Evolutionary conservation across 805 yeast species (phyloP), one percentile per base, ranked within the genome.

Genomic region (Candida loeiensis): DNA sequence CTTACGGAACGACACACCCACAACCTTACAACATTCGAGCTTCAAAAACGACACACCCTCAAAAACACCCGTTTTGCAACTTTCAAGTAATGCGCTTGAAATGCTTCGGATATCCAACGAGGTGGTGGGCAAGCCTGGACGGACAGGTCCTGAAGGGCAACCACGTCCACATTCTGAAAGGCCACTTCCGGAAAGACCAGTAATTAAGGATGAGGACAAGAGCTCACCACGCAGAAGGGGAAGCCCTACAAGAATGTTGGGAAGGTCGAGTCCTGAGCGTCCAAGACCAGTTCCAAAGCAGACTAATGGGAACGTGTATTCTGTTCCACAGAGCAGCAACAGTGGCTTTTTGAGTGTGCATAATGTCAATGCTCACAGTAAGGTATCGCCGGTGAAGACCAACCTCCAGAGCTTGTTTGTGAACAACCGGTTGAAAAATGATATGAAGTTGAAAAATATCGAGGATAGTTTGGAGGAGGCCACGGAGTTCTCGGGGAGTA

Each of bases 381-480:
- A 27, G 14, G 11, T 9, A 16, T 34, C 37, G 22, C 42, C 42
- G 2, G 37, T 39, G 13, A 34, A 33, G 24, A 11, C 34, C 26
- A 33, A 34, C 4, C 17, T 39, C 26, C 34, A 39, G 29, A 36
- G 21, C 31, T 26, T 33, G 19, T 39, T 39, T 33, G 37, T 27
- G 29, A 39, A 18, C 13, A 39, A 39, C 33, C 14, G 42, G 21
- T 36, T 31, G n/a, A 39, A 39, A 34, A 39, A 39, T n/a, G 42
- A 32, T 13, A 27, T 34, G 28, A 39, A 39, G 37, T 33, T 39
- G 22, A 33, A 34, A 20, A 39, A 27, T 20, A 39, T 39, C 25
- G 42, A 39, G 31, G 19, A 28, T 20, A 33, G 37, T 32, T 39
- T 39, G 33, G 42, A 39, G 26, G 40, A 37, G n/a, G 42, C 33